These are phyloP conservation scores for Mesotaenium endlicherianum DNA, from an alignment of 139 green algal genomes.

Conservation along the genomic window DNA sequence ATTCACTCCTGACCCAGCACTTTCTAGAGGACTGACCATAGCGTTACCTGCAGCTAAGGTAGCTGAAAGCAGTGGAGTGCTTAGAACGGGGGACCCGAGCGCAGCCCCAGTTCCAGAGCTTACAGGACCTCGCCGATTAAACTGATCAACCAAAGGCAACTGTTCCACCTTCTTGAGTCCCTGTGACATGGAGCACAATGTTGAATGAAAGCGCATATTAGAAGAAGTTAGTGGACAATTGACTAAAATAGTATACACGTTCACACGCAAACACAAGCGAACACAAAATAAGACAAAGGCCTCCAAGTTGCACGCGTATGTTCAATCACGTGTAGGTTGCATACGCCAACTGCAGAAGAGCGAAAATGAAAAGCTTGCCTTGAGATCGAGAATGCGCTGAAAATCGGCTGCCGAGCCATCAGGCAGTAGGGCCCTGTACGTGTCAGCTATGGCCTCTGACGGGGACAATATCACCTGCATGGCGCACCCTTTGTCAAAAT, in stretches of 20 bases:
- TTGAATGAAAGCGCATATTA: not conserved
- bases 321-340: no score
- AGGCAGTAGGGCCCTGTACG: conserved; percentile 73
- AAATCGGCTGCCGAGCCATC: conserved; percentile 63
- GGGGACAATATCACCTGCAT: conserved; percentile 77
- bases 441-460: conserved; percentile 67
- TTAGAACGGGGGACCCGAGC: not conserved
- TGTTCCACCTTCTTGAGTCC: conserved; percentile 46
- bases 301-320: no score
- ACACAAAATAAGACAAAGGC: no score
- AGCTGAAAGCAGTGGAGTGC: not conserved
- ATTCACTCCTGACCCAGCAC: no score
- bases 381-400: conserved; percentile 73
- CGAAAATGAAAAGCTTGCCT: no score
- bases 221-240: not conserved
- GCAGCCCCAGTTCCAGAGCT: no score
- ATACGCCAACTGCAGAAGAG: no score
- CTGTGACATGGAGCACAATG: not conserved
- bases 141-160: conserved; percentile 33
- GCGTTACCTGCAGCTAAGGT: no score
- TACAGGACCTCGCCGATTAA: not conserved
- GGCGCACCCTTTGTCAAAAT: no score
- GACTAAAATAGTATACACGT: not conserved
- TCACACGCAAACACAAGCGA: no score
- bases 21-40: no score